A percentile compares a stretch with the other conserved stretches of the same genome.
Conservation (phyloP, 768 basidiomycete genomes). For the Boletus subparvulus region DNA sequence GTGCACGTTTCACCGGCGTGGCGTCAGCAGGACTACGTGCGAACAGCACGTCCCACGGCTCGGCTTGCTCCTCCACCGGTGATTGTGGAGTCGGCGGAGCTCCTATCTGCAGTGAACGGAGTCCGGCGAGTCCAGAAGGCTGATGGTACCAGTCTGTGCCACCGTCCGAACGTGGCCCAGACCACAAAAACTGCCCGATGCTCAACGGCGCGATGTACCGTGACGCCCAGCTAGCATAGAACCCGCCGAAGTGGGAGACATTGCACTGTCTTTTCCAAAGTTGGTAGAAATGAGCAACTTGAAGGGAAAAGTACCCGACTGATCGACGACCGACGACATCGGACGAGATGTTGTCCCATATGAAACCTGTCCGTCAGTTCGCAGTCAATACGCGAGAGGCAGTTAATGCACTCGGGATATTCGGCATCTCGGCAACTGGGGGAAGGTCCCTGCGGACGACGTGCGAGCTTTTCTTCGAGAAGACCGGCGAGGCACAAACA, state of each 20-base stretch:
- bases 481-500: slow-evolving; percentile 6
- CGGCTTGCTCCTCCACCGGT: slow-evolving; percentile 13
- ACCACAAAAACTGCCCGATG: slow-evolving; percentile 1
- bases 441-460: slow-evolving; percentile 7
- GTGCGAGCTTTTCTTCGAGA: slow-evolving; percentile 7
- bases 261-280: slow-evolving; percentile 26
- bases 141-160: slow-evolving; percentile 25
- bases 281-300: slow-evolving; percentile 24
- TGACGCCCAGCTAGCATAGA: slow-evolving; percentile 19
- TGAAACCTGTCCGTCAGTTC: slow-evolving; percentile 8
- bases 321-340: slow-evolving; percentile 6
- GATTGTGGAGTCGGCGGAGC: slow-evolving; percentile 23
- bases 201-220: slow-evolving; percentile 31
- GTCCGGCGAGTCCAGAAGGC: slow-evolving; percentile 24
- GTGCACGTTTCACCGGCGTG: slow-evolving; percentile 16
- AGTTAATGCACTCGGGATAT: neutral
- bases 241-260: slow-evolving; percentile 9
- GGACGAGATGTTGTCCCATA: slow-evolving; percentile 10
- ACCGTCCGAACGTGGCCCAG: slow-evolving; percentile 11
- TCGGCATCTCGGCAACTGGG: slow-evolving; percentile 21
- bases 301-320: slow-evolving; percentile 2
- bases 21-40: neutral
- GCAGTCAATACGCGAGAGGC: neutral
- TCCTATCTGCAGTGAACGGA: slow-evolving; percentile 13
- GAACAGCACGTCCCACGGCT: neutral